Percentiles rank a stretch among this genome's conserved stretches.
phyloP scores from a whole-genome alignment of 148 eudicot genomes.

The Amaranthus palmeri region DNA sequence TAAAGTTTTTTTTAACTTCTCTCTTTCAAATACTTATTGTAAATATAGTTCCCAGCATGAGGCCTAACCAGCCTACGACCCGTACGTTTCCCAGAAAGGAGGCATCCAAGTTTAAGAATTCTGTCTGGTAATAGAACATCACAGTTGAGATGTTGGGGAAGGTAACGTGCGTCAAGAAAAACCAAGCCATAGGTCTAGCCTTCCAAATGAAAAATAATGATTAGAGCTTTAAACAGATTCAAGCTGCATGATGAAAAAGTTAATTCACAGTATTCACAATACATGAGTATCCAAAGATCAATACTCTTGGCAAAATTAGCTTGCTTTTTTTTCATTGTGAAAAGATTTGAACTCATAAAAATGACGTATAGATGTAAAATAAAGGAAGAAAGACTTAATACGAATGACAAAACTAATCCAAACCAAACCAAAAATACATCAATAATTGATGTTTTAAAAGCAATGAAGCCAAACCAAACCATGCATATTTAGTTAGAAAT shows the following conservation, averaged over 20 bases:
- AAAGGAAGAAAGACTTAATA: neutral
- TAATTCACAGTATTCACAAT: neutral
- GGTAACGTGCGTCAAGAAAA: conserved; percentile 79
- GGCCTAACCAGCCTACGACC: conserved; percentile 89
- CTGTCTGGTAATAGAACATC: conserved; percentile 94
- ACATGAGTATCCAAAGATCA: neutral
- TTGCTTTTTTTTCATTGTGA: no score
- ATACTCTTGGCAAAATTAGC: neutral
- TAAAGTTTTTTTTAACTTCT: conserved; percentile 65
- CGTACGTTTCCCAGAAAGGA: conserved; percentile 86
- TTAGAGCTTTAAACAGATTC: conserved; percentile 22
- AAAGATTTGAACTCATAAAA: neutral
- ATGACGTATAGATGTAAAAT: neutral
- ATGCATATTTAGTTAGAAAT: neutral
- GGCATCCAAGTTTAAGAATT: conserved; percentile 72
- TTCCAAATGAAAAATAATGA: conserved; percentile 32
- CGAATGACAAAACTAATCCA: neutral
- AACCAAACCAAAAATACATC: conserved; percentile 1
- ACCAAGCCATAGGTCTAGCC: conserved; percentile 97
- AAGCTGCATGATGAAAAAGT: neutral
- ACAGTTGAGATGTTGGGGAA: conserved; percentile 84
- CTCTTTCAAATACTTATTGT: conserved; percentile 71
- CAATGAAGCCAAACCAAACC: neutral
- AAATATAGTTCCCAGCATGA: conserved; percentile 86
- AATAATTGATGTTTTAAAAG: neutral